phyloP scores from a whole-genome alignment of 2,329 filamentous ascomycete species.

The Botrytis fragariae region DNA sequence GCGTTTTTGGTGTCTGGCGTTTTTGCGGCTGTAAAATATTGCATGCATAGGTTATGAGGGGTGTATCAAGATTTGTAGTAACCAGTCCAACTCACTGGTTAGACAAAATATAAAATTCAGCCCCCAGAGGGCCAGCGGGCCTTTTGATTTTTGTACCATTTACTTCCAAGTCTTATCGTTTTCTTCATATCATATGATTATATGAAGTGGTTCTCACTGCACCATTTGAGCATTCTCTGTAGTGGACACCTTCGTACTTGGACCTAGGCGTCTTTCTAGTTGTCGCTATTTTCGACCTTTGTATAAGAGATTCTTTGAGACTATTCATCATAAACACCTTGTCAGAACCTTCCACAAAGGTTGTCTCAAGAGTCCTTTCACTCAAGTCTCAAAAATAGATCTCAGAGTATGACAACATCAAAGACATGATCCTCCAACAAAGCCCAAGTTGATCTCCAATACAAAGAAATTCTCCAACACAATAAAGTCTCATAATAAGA shows the following conservation, averaged over 20 bases:
- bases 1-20: slow-evolving; percentile 16
- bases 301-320: neutral
- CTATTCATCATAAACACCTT: neutral
- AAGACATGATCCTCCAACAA: slow-evolving; percentile 3
- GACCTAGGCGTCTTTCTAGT: neutral
- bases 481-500: slow-evolving; percentile 10
- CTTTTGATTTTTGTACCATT: neutral
- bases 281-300: neutral
- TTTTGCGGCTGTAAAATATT: slow-evolving; percentile 14
- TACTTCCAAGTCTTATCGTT: neutral
- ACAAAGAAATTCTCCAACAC: neutral
- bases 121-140: neutral
- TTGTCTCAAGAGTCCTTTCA: neutral
- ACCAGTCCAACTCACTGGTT: neutral
- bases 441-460: neutral
- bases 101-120: neutral
- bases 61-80: neutral
- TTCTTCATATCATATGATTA: neutral
- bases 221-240: neutral
- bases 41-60: neutral
- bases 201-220: neutral
- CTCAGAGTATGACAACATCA: neutral
- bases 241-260: neutral
- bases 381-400: slow-evolving; percentile 6
- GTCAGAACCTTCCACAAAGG: slow-evolving; percentile 2